A percentile compares a stretch with the other conserved stretches of the same genome.
These are phyloP conservation scores for Avicennia marina DNA, from an alignment of 257 asterid genomes.

Conservation along the genomic window DNA sequence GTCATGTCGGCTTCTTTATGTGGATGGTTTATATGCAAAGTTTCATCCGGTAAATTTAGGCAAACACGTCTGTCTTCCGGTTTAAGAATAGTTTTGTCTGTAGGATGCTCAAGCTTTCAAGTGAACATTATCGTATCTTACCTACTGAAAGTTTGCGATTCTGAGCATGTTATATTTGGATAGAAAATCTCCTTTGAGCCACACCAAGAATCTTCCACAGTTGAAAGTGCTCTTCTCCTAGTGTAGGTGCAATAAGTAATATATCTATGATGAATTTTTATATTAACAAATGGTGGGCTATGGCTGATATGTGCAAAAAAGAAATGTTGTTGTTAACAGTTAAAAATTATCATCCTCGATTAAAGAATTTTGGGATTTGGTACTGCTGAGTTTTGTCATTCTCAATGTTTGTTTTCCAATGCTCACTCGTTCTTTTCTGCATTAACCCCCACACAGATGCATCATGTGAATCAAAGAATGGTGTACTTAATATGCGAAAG, in stretches of 20 bases:
- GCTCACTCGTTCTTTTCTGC: neutral
- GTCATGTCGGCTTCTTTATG: conserved; percentile 33
- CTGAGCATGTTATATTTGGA: conserved; percentile 4
- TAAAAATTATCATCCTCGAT: no score
- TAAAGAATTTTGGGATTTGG: no score
- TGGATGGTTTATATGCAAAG: conserved; percentile 42
- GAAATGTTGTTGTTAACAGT: no score
- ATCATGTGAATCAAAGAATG: neutral
- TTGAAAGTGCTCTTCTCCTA: no score
- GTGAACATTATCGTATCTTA: conserved; percentile 17
- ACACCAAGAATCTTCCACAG: no score
- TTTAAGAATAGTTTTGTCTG: conserved; percentile 15
- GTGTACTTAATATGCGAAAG: neutral
- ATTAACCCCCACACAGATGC: neutral
- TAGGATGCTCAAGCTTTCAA: conserved; percentile 16
- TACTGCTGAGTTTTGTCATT: neutral
- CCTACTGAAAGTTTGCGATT: no score
- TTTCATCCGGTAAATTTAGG: conserved; percentile 27
- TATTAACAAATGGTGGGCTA: conserved; percentile 11
- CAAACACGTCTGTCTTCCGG: conserved; percentile 29
- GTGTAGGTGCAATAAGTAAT: no score
- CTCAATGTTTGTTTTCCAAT: neutral
- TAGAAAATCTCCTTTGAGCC: neutral
- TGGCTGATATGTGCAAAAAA: conserved; percentile 2
- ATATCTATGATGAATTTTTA: neutral